Percentiles rank a stretch among this genome's conserved stretches.
These are phyloP conservation scores for Mycena floridula DNA, from an alignment of 768 basidiomycete species.

Conservation along the genomic window DNA sequence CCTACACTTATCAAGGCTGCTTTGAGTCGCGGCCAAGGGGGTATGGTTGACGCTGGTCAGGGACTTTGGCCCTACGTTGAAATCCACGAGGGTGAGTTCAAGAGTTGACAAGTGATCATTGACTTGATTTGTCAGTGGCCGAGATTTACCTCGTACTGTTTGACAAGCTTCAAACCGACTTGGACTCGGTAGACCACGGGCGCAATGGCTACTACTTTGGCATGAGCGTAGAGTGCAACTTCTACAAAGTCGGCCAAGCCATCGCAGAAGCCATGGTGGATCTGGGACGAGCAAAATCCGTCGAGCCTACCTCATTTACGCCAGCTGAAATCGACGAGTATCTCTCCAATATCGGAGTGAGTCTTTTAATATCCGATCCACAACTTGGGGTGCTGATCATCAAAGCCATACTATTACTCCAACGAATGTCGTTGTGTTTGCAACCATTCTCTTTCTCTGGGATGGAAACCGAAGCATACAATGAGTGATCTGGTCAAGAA, in stretches of 20 bases:
- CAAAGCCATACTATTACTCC: constrained; percentile 27
- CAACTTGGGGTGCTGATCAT: background rate
- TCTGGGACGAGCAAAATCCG: constrained; percentile 26
- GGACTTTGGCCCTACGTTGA: constrained; percentile 57
- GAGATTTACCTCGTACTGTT: constrained; percentile 39
- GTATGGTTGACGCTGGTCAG: constrained; percentile 49
- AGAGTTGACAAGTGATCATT: background rate
- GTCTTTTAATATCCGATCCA: constrained; percentile 7
- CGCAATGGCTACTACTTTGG: constrained; percentile 50
- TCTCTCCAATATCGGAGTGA: constrained; percentile 22
- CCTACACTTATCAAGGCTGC: constrained; percentile 39
- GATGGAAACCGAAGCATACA: constrained; percentile 39
- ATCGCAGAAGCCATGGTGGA: constrained; percentile 33
- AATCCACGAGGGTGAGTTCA: constrained; percentile 42
- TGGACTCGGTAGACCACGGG: constrained; percentile 29
- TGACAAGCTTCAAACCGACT: constrained; percentile 25
- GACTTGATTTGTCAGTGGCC: constrained; percentile 24
- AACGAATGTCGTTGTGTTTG: constrained; percentile 33
- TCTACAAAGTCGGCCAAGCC: constrained; percentile 34
- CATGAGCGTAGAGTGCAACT: constrained; percentile 40
- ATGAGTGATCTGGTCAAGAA: constrained; percentile 35
- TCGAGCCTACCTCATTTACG: constrained; percentile 41
- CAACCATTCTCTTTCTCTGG: constrained; percentile 30
- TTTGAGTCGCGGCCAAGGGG: constrained; percentile 42
- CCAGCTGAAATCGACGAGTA: constrained; percentile 39